A percentile compares a stretch with the other conserved stretches of the same genome.
Evolutionary conservation across 148 eudicot species (phyloP).

Genomic region (Vaccinium darrowii): DNA sequence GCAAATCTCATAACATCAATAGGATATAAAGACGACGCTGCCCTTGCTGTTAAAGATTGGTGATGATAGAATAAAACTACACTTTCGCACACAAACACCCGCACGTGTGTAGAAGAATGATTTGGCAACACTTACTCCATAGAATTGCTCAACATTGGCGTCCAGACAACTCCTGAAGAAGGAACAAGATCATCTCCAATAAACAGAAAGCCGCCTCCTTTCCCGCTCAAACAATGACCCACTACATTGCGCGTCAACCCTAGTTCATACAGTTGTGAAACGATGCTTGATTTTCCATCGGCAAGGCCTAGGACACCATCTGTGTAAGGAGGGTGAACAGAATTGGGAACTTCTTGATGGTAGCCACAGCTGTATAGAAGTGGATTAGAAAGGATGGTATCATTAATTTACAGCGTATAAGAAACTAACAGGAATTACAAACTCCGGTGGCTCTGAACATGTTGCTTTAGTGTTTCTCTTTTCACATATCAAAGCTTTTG

Average conservation of each 20-base stretch:
- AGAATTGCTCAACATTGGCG: slow-evolving; percentile 43
- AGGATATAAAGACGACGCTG: background rate
- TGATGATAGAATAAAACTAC: background rate
- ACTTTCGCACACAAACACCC: background rate
- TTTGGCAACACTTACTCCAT: slow-evolving; percentile 44
- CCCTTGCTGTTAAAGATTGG: background rate
- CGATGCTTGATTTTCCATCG: slow-evolving; percentile 60
- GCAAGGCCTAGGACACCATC: slow-evolving; percentile 93
- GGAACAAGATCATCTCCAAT: slow-evolving; percentile 76
- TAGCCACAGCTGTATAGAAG: slow-evolving; percentile 72
- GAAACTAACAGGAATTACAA: background rate
- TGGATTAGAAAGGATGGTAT: slow-evolving; percentile 14
- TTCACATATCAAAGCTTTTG: background rate
- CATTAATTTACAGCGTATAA: background rate
- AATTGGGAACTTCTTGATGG: slow-evolving; percentile 61
- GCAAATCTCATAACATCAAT: background rate
- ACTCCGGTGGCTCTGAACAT: background rate
- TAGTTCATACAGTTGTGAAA: slow-evolving; percentile 53
- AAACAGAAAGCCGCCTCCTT: slow-evolving; percentile 85
- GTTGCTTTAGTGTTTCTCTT: background rate
- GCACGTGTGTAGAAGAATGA: background rate
- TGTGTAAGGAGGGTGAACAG: slow-evolving; percentile 54
- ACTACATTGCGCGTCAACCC: slow-evolving; percentile 60
- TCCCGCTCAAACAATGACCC: slow-evolving; percentile 77
- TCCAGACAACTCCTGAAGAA: slow-evolving; percentile 61